Evolutionary conservation across 2,329 filamentous ascomycete species (phyloP), one percentile per base, ranked within the genome.

Genomic region (Fusarium staphyleae): DNA sequence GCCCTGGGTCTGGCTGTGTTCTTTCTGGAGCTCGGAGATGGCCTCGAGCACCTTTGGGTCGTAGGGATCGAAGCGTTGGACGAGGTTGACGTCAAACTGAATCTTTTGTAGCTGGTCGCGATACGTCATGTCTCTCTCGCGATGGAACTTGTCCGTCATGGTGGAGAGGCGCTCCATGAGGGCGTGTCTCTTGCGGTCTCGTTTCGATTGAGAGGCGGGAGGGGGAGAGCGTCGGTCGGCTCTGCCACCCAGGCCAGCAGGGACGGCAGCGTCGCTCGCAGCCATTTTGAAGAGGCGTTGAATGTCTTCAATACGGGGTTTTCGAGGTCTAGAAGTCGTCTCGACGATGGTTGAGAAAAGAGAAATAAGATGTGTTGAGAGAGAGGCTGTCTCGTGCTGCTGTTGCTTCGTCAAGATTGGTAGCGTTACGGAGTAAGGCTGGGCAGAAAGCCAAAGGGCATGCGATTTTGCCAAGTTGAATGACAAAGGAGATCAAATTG

Each of bases 101-200:
- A 97, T 86, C 63, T 91, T 91, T 68, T 95, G 88, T 2, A 97
- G 83, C 74, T 97, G 91, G 62, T 95, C 90, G 57, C 93, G 87
- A 74, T 96, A 98, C 66, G 91, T 87, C 58, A 84, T 80, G 72
- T 96, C 91, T 61, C 90, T 85, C 69, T 96, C 92, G 59, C 88
- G 84, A 60, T 86, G 85, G 74, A 96, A 93, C 62, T 87, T 87
- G 47, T 88, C 85, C 48, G 88, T 87, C 74, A 97, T 86, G 49
- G 87, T 84, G 33, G 85, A 82, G 6, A 96, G 83, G 60, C 89
- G 88, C 56, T 96, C 92, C 63, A 87, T 85, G 56, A 97, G 85
- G 67, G 88, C 86, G 67, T 90, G 90, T 57, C 92, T 87, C 70
- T 93, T 87, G 74, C 96, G 95, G 77, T 98, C 93, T 73, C 91